phyloP scores from a whole-genome alignment of 139 green algal species.

The Asterochloris sp. region DNA sequence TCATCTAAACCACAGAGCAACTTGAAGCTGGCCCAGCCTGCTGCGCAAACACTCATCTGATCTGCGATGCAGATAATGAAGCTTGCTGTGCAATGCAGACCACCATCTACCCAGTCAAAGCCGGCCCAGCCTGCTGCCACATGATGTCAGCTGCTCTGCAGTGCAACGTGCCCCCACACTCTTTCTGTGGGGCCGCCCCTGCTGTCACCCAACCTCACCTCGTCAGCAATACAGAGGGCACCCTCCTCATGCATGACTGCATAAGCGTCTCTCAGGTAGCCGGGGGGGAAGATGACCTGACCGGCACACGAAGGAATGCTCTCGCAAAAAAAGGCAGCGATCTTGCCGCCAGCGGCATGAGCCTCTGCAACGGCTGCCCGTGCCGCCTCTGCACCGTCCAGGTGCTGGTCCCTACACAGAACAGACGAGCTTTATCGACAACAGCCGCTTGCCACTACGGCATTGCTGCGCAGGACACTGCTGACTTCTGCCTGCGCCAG shows the following conservation, averaged over 20 bases:
- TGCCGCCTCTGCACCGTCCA: slow-evolving; percentile 50
- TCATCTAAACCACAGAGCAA: too few species aligned
- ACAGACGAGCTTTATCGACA: background rate
- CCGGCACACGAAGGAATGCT: slow-evolving; percentile 62
- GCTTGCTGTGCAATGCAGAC: background rate
- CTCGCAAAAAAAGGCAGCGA: slow-evolving; percentile 61
- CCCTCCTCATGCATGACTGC: slow-evolving; percentile 45
- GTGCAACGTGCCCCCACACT: background rate
- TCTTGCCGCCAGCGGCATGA: slow-evolving; percentile 34
- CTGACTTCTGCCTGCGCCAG: too few species aligned
- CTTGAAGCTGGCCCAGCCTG: too few species aligned
- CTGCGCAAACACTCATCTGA: too few species aligned
- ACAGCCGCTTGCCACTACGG: background rate
- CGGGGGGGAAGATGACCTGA: slow-evolving; percentile 47
- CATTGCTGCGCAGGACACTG: background rate
- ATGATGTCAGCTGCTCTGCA: background rate
- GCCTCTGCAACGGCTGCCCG: slow-evolving; percentile 45
- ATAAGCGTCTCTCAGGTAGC: slow-evolving; percentile 54
- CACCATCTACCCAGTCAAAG: background rate
- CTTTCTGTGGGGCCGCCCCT: background rate
- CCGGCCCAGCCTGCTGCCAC: background rate
- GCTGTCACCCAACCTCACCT: slow-evolving; percentile 28
- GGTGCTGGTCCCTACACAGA: slow-evolving; percentile 40
- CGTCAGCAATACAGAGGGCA: slow-evolving; percentile 63
- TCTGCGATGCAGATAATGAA: too few species aligned